phyloP scores from a whole-genome alignment of 257 asterid species.

The Primulina eburnea region DNA sequence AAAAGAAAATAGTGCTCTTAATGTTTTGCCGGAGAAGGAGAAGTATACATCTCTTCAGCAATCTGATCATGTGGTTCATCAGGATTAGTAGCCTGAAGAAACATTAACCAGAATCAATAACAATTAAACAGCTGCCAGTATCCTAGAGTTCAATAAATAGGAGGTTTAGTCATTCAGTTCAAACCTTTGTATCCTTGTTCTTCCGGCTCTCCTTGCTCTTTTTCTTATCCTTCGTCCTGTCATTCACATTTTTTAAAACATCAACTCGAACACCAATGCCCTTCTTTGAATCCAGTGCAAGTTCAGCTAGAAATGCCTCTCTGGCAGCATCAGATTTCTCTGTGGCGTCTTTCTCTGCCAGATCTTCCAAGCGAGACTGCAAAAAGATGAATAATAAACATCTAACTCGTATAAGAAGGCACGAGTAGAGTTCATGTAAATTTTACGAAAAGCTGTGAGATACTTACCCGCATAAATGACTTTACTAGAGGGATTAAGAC shows the following conservation, averaged over 20 bases:
- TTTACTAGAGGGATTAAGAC: conserved; percentile 74
- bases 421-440: conserved; percentile 12
- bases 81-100: conserved; percentile 53
- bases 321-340: conserved; percentile 97
- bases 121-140: conserved; percentile 19
- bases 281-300: conserved; percentile 73
- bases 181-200: conserved; percentile 83
- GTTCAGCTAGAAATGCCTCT: conserved; percentile 95
- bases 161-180: conserved; percentile 25
- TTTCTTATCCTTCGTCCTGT: conserved; percentile 76
- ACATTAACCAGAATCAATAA: conserved; percentile 28
- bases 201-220: conserved; percentile 66
- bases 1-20: conserved; percentile 22
- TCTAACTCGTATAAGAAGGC: conserved; percentile 22
- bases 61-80: conserved; percentile 49
- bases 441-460: conserved; percentile 11
- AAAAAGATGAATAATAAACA: conserved; percentile 27
- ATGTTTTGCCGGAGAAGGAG: conserved; percentile 20
- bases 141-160: conserved; percentile 18
- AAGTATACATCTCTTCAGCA: conserved; percentile 64
- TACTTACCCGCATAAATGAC: conserved; percentile 78
- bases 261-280: conserved; percentile 53
- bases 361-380: conserved; percentile 77
- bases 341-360: conserved; percentile 93
- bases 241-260: conserved; percentile 53